Conservation (phyloP, 768 basidiomycete genomes). For the Naganishia randhawae region DNA sequence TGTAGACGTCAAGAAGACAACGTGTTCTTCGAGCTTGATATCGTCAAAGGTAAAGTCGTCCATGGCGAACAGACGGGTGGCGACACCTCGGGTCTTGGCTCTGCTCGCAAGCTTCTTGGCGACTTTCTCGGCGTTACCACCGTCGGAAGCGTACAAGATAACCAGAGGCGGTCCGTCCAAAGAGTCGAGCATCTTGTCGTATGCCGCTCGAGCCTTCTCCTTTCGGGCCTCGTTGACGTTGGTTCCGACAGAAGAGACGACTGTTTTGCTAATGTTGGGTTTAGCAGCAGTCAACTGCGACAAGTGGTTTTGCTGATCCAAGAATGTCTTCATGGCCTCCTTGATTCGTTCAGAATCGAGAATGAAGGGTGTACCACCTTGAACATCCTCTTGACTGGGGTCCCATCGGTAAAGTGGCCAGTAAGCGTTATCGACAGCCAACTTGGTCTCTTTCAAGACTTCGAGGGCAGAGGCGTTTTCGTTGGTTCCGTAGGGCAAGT, state of each 20-base stretch:
- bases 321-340: constrained; percentile 85
- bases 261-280: constrained; percentile 73
- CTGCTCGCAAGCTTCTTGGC: constrained; percentile 81
- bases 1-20: constrained; percentile 81
- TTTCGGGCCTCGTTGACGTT: constrained; percentile 77
- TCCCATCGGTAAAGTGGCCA: constrained; percentile 99
- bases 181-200: constrained; percentile 73
- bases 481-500: constrained; percentile 74
- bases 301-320: constrained; percentile 93
- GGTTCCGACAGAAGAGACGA: constrained; percentile 79
- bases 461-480: constrained; percentile 78
- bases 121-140: constrained; percentile 91
- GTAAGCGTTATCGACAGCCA: constrained; percentile 91
- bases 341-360: constrained; percentile 92
- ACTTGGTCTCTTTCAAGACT: constrained; percentile 93
- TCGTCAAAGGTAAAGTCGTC: constrained; percentile 66
- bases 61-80: constrained; percentile 68
- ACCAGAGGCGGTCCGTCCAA: constrained; percentile 85
- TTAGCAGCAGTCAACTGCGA: constrained; percentile 78
- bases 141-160: constrained; percentile 90
- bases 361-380: constrained; percentile 67
- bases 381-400: constrained; percentile 70
- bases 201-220: constrained; percentile 74
- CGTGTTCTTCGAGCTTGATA: constrained; percentile 68
- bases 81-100: constrained; percentile 77